Evolutionary conservation across 1,139 yeast genomes (phyloP).

Genomic region (Lodderomyces pseudojiufengensis): DNA sequence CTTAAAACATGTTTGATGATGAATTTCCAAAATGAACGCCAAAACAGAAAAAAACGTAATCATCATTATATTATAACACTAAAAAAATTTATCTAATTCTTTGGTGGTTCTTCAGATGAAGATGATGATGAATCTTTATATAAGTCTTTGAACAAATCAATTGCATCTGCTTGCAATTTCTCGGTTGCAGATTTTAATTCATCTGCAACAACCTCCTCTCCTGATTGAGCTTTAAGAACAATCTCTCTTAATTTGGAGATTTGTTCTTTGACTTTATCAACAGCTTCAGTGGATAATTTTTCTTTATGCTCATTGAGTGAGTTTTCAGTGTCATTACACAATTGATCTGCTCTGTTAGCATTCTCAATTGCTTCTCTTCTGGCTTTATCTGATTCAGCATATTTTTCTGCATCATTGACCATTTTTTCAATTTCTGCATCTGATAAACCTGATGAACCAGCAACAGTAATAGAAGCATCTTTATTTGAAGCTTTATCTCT

Average conservation of each 20-base stretch:
- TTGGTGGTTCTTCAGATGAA: constrained; percentile 24
- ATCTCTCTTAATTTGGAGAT: constrained; percentile 81
- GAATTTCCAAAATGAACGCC: too few species aligned
- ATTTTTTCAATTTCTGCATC: constrained; percentile 96
- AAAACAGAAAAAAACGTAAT: too few species aligned
- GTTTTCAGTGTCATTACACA: constrained; percentile 93
- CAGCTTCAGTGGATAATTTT: constrained; percentile 82
- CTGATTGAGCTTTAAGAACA: constrained; percentile 91
- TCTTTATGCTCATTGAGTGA: constrained; percentile 93
- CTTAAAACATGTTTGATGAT: too few species aligned
- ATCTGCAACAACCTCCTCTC: constrained; percentile 79
- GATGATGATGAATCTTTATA: constrained; percentile 54
- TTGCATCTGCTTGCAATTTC: constrained; percentile 87
- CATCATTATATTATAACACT: too few species aligned
- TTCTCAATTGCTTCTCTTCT: constrained; percentile 90
- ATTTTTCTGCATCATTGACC: constrained; percentile 98
- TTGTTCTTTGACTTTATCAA: constrained; percentile 78
- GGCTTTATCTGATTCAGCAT: constrained; percentile 94
- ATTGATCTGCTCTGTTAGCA: constrained; percentile 96
- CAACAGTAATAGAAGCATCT: constrained; percentile 98
- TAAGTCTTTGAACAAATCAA: constrained; percentile 93
- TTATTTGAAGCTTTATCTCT: constrained; percentile 98
- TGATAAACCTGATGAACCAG: constrained; percentile 96
- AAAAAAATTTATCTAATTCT: background rate
- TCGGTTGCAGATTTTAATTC: constrained; percentile 91